These are phyloP conservation scores for Nakaseomyces bracarensis DNA, from an alignment of 1,139 yeast species.

Conservation along the genomic window DNA sequence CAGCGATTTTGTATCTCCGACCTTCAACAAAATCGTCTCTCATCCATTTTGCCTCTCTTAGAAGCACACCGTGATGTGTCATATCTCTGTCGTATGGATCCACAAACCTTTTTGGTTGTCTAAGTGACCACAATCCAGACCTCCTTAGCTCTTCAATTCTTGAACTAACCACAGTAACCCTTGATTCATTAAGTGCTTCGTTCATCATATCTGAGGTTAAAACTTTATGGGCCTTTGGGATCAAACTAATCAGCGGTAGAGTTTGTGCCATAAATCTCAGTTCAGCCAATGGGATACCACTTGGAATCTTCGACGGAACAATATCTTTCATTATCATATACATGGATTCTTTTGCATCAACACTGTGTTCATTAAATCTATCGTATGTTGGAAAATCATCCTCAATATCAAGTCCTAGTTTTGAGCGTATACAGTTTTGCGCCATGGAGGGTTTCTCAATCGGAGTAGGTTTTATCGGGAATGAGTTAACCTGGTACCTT, in stretches of 20 bases:
- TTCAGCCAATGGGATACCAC: slow-evolving; percentile 68
- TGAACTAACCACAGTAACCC: slow-evolving; percentile 83
- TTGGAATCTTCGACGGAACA: slow-evolving; percentile 44
- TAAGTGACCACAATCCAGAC: slow-evolving; percentile 81
- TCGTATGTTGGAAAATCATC: slow-evolving; percentile 11
- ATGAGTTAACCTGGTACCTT: slow-evolving; percentile 6
- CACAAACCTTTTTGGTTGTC: slow-evolving; percentile 66
- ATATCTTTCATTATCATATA: slow-evolving; percentile 40
- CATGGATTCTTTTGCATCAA: slow-evolving; percentile 34
- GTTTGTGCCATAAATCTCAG: slow-evolving; percentile 82
- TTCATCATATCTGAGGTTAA: slow-evolving; percentile 80
- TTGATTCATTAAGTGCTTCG: slow-evolving; percentile 82
- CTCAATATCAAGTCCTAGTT: slow-evolving; percentile 6
- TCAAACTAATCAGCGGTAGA: slow-evolving; percentile 67
- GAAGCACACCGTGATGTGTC: slow-evolving; percentile 62
- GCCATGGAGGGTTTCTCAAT: slow-evolving; percentile 11
- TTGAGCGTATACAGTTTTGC: slow-evolving; percentile 10
- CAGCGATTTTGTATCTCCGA: slow-evolving; percentile 57
- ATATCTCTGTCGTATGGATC: slow-evolving; percentile 50
- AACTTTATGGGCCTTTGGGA: slow-evolving; percentile 81
- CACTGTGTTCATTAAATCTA: slow-evolving; percentile 17
- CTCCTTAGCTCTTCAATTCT: slow-evolving; percentile 88
- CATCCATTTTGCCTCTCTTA: slow-evolving; percentile 85
- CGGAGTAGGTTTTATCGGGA: slow-evolving; percentile 19
- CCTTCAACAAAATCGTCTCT: slow-evolving; percentile 70